phyloP scores from a whole-genome alignment of 2,329 filamentous ascomycete genomes.

The Scopulariopsis brevicaulis region DNA sequence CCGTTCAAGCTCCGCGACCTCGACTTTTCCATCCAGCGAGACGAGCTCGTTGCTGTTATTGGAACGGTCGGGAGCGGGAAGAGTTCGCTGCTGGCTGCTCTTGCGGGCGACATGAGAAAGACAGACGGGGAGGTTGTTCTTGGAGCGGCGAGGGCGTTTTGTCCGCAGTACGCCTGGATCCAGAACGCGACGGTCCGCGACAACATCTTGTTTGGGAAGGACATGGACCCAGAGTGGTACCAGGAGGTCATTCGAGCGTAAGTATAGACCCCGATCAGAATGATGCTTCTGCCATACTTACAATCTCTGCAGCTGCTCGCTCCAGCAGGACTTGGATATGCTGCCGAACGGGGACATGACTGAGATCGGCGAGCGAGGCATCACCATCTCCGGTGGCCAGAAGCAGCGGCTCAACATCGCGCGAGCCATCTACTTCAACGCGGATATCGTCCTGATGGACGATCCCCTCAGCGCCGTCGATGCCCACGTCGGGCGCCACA shows the following conservation, averaged over 20 bases:
- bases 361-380: constrained; percentile 90
- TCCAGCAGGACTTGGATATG: constrained; percentile 81
- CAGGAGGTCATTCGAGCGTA: constrained; percentile 67
- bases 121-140: constrained; percentile 63
- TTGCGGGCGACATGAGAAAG: constrained; percentile 90
- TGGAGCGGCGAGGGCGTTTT: constrained; percentile 76
- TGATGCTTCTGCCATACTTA: constrained; percentile 1
- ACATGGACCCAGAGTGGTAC: constrained; percentile 68
- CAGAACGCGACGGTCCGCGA: constrained; percentile 80
- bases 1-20: constrained; percentile 65
- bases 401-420: constrained; percentile 95
- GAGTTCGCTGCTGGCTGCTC: constrained; percentile 73
- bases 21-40: constrained; percentile 55
- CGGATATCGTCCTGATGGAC: constrained; percentile 58
- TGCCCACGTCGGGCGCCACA: constrained; percentile 58
- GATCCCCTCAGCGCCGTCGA: constrained; percentile 60
- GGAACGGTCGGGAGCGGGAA: constrained; percentile 86
- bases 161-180: constrained; percentile 96
- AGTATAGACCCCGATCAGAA: constrained; percentile 18
- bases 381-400: constrained; percentile 90
- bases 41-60: constrained; percentile 77
- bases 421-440: constrained; percentile 60
- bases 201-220: constrained; percentile 85
- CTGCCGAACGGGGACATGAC: constrained; percentile 81
- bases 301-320: constrained; percentile 48